Conservation (phyloP, 805 yeast genomes). For the Myxozyma neglecta region DNA sequence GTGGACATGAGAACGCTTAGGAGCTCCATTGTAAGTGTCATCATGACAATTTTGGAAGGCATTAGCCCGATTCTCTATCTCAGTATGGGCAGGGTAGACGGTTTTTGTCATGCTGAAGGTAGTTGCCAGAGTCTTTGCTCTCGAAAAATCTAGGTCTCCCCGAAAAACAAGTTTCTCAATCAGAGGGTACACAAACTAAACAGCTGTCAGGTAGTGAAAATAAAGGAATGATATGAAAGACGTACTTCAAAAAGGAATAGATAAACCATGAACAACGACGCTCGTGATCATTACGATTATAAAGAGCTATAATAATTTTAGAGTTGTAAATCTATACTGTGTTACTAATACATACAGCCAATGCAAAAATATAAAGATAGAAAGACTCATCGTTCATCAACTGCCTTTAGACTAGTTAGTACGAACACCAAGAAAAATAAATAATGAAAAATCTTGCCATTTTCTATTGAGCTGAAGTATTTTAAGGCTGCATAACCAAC, state of each 20-base stretch:
- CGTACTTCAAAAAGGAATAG: constrained; percentile 15
- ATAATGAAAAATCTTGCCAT: constrained; percentile 31
- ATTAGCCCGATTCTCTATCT: no score
- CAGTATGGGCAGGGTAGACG: not conserved
- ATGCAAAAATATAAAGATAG: constrained; percentile 53
- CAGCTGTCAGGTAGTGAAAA: not conserved
- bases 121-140: not conserved
- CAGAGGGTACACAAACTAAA: not conserved
- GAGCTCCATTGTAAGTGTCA: not conserved
- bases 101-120: not conserved
- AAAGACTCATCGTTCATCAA: constrained; percentile 65
- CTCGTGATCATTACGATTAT: constrained; percentile 70
- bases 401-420: constrained; percentile 33
- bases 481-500: constrained; percentile 55
- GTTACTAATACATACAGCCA: constrained; percentile 39
- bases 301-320: constrained; percentile 40
- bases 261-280: constrained; percentile 70
- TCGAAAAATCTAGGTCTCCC: not conserved
- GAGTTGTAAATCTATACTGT: not conserved
- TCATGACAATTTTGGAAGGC: not conserved
- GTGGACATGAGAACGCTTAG: not conserved
- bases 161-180: not conserved
- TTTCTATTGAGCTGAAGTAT: constrained; percentile 56
- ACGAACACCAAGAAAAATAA: not conserved
- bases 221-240: not conserved